Evolutionary conservation across 768 basidiomycete species (phyloP), one percentile per base, ranked within the genome.

Genomic region (Phanerochaete carnosa): DNA sequence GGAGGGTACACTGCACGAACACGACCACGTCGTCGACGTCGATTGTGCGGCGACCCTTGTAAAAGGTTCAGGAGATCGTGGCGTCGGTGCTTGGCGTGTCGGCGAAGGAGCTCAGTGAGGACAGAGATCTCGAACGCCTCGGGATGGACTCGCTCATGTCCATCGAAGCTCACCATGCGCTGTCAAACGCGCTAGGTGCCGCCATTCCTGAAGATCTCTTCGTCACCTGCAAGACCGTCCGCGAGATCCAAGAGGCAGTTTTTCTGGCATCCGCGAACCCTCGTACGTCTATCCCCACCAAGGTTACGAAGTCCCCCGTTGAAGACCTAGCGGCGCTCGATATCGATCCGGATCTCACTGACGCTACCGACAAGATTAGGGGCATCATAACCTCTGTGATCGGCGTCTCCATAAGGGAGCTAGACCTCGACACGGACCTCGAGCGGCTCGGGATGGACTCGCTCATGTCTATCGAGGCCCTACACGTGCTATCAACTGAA

Each of bases 131-230:
- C 9, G 76, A 75, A 19, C 68, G 73, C 0, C 73, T 88, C 16
- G 87, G 88, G 3, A 71, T 89, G 30, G 87, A 89, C 64, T 89
- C 87, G 1, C 69, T 90, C 55, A 79, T 82, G 28, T 82, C 84
- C 0, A 86, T 89, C 60, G 89, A 90, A 64, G 80, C 79, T 30
- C 75, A 81, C 7, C 78, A 84, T 37, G 75, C 74, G 1, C 64
- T 89, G 45, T 74, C 75, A 59, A 70, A 70, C 6, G 75, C 77
- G 51, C 75, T 79, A 50, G 71, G 73, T n/a, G 60, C 80, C 35
- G 69, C 75, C 3, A 66, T 88, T 9, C 80, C 86, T 0, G 67
- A 68, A 5, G 66, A 80, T 55, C 66, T 86, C 19, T 80, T 88
- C 58, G 55, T 60, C 3, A 68, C 62, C 1, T 73, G 74, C 64